A percentile compares a stretch with the other conserved stretches of the same genome.
Conservation (phyloP, 352 stramenopile species). For the Hyaloperonospora brassicae region DNA sequence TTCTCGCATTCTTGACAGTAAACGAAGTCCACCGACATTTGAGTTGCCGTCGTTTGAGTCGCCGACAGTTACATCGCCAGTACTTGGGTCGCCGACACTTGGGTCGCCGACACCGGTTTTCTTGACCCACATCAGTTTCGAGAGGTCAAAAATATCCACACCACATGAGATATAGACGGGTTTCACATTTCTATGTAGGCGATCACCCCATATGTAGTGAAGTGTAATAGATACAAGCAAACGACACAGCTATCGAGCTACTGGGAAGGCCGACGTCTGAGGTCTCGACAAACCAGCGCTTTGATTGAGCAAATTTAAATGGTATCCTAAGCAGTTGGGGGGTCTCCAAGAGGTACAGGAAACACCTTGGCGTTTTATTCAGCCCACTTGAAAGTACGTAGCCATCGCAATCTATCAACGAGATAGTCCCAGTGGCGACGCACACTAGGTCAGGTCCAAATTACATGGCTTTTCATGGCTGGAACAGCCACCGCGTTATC, state of each 20-base stretch:
- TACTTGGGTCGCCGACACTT: no score
- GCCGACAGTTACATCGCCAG: no score
- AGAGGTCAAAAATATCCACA: not conserved
- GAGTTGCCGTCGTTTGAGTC: no score
- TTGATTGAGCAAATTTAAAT: not conserved
- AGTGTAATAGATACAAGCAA: no score
- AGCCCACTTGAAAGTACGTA: not conserved
- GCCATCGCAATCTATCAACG: not conserved
- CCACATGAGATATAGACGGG: not conserved
- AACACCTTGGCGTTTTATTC: not conserved
- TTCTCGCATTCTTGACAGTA: no score
- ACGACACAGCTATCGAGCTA: no score
- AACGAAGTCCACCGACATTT: no score
- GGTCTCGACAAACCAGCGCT: not conserved
- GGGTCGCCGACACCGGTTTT: no score
- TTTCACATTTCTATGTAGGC: not conserved
- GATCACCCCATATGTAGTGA: not conserved
- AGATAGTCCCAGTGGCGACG: not conserved
- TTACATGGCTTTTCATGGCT: not conserved
- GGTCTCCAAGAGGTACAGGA: not conserved
- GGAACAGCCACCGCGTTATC: not conserved
- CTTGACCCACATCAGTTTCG: no score
- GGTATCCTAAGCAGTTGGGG: not conserved
- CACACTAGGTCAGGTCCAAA: not conserved
- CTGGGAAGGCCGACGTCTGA: not conserved